A percentile compares a stretch with the other conserved stretches of the same genome.
phyloP scores from a whole-genome alignment of 2,329 filamentous ascomycete genomes.

The Fonsecaea pedrosoi region DNA sequence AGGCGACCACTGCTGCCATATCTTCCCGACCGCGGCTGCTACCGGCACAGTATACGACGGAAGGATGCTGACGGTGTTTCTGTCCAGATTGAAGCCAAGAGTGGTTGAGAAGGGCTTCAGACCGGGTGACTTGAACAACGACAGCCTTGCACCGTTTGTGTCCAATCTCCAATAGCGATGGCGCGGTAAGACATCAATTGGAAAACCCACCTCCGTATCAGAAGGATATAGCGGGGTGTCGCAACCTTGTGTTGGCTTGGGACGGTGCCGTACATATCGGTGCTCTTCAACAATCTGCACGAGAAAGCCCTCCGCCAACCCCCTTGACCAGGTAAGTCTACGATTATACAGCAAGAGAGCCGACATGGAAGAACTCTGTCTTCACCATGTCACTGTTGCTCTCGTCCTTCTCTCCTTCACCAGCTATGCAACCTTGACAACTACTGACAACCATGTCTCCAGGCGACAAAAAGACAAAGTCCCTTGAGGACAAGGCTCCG shows the following conservation, averaged over 20 bases:
- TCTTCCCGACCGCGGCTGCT: not conserved
- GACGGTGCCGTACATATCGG: not conserved
- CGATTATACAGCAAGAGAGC: not conserved
- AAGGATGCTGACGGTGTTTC: conserved; percentile 25
- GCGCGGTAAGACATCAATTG: conserved; percentile 6
- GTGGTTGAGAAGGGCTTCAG: conserved; percentile 27
- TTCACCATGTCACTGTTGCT: conserved; percentile 8
- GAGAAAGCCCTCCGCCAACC: not conserved
- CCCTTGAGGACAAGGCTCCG: conserved; percentile 18
- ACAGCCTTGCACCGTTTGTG: not conserved
- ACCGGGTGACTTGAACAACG: conserved; percentile 12
- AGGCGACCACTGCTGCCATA: not conserved
- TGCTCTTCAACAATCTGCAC: not conserved
- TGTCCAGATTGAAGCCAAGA: conserved; percentile 27
- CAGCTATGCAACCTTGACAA: conserved; percentile 3
- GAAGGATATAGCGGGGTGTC: not conserved
- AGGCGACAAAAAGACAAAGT: conserved; percentile 16
- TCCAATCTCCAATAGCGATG: conserved; percentile 5
- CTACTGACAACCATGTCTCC: conserved; percentile 30
- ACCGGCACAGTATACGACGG: not conserved
- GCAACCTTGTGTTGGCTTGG: not conserved
- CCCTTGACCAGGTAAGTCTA: conserved; percentile 24
- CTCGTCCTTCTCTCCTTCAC: not conserved
- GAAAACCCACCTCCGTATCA: not conserved
- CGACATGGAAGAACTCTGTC: conserved; percentile 2